Percentiles rank a stretch among this genome's conserved stretches.
Evolutionary conservation across 2,329 filamentous ascomycete genomes (phyloP).

Genomic region (Periconia macrospinosa): DNA sequence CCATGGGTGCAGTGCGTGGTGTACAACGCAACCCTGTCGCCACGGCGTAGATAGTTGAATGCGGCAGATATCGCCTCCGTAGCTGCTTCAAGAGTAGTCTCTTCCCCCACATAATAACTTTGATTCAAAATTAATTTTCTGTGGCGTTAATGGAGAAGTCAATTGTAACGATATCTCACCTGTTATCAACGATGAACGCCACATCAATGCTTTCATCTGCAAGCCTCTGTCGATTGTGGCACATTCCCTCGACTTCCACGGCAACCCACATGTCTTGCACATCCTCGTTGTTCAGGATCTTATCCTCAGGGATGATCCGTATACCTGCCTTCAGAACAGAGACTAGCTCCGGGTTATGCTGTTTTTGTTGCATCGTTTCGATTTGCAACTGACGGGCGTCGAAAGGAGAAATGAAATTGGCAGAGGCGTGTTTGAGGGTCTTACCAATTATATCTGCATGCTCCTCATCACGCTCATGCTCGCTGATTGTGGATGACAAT

Average conservation of each 20-base stretch:
- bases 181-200: constrained; percentile 42
- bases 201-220: constrained; percentile 30
- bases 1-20: constrained; percentile 35
- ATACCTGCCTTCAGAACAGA: constrained; percentile 23
- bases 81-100: constrained; percentile 25
- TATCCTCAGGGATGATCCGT: constrained; percentile 22
- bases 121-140: constrained; percentile 1
- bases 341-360: background rate
- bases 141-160: background rate
- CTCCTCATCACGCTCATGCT: no score
- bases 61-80: constrained; percentile 19
- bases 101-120: constrained; percentile 33
- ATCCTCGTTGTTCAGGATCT: constrained; percentile 14
- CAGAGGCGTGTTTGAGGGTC: no score
- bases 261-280: constrained; percentile 31
- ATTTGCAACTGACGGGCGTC: background rate
- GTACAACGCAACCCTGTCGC: constrained; percentile 33
- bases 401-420: background rate
- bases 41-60: constrained; percentile 18
- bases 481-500: no score
- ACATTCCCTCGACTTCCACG: constrained; percentile 32
- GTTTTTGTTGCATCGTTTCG: background rate
- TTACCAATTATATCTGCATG: background rate
- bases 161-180: constrained; percentile 20
- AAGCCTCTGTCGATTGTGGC: constrained; percentile 23